These are phyloP conservation scores for Silene latifolia DNA, from an alignment of 148 eudicot genomes.

Conservation along the genomic window DNA sequence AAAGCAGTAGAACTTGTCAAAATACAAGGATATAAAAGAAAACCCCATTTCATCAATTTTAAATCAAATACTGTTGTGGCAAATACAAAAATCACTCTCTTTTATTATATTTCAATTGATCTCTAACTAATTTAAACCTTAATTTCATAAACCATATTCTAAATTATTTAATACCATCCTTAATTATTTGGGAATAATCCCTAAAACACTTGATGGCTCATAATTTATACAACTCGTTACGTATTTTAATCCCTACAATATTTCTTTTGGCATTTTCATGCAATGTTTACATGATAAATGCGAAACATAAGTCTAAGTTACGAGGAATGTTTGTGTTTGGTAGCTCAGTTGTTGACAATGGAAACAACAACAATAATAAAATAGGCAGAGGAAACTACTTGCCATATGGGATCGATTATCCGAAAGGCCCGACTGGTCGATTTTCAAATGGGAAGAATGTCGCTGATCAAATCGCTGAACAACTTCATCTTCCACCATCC, in stretches of 20 bases:
- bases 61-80: background rate
- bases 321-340: constrained; percentile 35
- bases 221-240: background rate
- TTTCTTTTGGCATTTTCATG: constrained; percentile 1
- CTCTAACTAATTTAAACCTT: background rate
- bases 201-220: background rate
- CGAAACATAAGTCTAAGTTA: background rate
- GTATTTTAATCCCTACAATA: background rate
- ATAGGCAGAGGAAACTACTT: constrained; percentile 12
- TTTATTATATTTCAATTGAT: background rate
- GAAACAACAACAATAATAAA: constrained; percentile 29
- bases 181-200: background rate
- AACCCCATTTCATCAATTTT: background rate
- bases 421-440: constrained; percentile 31
- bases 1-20: background rate
- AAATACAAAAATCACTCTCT: background rate
- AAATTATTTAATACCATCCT: background rate
- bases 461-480: constrained; percentile 14
- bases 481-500: constrained; percentile 7
- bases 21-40: background rate
- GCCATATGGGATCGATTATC: constrained; percentile 38
- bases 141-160: too few relatives aligned
- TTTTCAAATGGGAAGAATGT: constrained; percentile 31
- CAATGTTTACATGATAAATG: constrained; percentile 7
- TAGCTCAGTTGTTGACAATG: constrained; percentile 32